A percentile compares a stretch with the other conserved stretches of the same genome.
phyloP scores from a whole-genome alignment of 2,329 filamentous ascomycete species.

The Tricladium varicosporioides region DNA sequence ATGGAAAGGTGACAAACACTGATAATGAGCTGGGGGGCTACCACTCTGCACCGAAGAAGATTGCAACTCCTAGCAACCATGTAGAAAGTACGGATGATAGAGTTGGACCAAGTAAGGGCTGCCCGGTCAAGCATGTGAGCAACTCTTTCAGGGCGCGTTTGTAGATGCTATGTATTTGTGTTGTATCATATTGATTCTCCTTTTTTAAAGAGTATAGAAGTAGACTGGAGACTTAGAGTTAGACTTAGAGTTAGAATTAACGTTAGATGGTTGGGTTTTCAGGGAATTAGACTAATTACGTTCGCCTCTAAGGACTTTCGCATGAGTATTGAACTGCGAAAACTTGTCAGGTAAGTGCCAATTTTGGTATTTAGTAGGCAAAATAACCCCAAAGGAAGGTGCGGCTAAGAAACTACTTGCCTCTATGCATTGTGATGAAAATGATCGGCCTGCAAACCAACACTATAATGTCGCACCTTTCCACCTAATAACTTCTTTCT shows the following conservation, averaged over 20 bases:
- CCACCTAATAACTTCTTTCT: no score
- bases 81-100: constrained; percentile 32
- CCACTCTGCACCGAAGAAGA: constrained; percentile 56
- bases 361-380: no score
- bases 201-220: no score
- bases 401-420: no score
- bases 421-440: no score
- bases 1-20: constrained; percentile 51
- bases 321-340: no score
- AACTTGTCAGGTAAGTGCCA: neutral
- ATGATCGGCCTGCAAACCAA: no score
- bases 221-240: neutral
- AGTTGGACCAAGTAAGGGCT: constrained; percentile 37
- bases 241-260: constrained; percentile 10
- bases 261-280: neutral
- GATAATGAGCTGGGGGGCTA: constrained; percentile 59
- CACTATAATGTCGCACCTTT: no score
- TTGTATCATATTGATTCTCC: no score
- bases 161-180: constrained; percentile 12
- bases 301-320: no score
- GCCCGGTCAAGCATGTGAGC: constrained; percentile 37
- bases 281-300: neutral
- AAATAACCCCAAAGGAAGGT: no score
- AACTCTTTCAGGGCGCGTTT: constrained; percentile 27
- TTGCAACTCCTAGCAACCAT: constrained; percentile 32